Evolutionary conservation across 176 grass and related monocot genomes (phyloP).

Genomic region (Oryza coarctata): DNA sequence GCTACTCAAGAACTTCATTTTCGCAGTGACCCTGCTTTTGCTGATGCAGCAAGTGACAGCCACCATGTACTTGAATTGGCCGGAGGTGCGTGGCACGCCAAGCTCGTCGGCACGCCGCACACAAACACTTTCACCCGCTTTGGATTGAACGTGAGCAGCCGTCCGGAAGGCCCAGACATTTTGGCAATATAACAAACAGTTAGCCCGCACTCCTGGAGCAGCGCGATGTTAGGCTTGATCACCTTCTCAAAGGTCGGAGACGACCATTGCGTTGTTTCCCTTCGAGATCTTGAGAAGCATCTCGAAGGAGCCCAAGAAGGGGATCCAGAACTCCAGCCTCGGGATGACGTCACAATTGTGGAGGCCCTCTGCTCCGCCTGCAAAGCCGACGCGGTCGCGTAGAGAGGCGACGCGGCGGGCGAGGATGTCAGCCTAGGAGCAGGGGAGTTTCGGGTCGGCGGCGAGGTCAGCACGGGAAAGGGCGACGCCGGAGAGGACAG

Average conservation of each 20-base stretch:
- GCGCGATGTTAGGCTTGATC: no score
- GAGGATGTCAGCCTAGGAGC: background rate
- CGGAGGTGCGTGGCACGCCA: background rate
- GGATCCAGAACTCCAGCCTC: no score
- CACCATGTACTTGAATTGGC: background rate
- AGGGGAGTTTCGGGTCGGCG: background rate
- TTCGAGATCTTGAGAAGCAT: no score
- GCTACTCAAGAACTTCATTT: constrained; percentile 14
- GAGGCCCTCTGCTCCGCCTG: no score
- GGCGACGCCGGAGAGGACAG: constrained; percentile 6
- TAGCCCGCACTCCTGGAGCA: no score
- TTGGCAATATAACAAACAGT: no score
- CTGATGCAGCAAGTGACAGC: background rate
- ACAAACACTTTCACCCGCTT: background rate
- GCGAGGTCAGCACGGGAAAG: constrained; percentile 12
- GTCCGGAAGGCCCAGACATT: background rate
- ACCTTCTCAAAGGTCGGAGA: no score
- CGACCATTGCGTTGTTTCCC: no score
- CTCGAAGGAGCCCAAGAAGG: no score
- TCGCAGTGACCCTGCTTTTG: background rate
- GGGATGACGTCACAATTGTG: no score
- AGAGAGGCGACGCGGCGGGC: background rate
- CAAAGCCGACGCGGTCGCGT: background rate
- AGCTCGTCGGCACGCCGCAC: background rate
- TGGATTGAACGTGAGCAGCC: background rate